Percentiles rank a stretch among this genome's conserved stretches.
These are phyloP conservation scores for Adansonia digitata DNA, from an alignment of 345 rosid species.

Conservation along the genomic window DNA sequence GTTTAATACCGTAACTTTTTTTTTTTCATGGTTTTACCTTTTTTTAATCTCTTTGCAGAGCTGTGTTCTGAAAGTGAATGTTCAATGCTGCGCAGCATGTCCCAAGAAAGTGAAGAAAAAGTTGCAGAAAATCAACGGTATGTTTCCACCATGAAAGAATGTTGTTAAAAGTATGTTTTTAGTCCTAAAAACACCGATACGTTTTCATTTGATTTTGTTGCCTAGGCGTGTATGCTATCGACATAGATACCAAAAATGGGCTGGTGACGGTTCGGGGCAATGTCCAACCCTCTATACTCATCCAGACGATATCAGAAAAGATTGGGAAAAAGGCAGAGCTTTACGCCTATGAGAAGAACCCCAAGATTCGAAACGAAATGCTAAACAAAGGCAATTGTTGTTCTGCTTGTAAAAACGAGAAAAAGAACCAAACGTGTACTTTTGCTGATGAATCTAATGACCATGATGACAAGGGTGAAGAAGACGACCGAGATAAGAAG, in stretches of 20 bases:
- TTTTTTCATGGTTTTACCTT: neutral
- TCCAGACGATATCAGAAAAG: neutral
- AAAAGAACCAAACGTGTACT: neutral
- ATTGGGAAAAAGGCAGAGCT: constrained; percentile 18
- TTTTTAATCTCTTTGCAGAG: constrained; percentile 3
- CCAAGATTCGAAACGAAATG: neutral
- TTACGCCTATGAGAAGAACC: constrained; percentile 14
- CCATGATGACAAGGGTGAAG: neutral
- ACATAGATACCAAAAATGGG: constrained; percentile 15
- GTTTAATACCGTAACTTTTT: neutral
- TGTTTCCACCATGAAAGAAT: neutral
- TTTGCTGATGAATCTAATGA: neutral
- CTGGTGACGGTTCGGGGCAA: constrained; percentile 15
- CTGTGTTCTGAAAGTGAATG: constrained; percentile 17
- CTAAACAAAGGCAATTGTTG: neutral
- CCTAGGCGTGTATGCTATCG: constrained; percentile 16
- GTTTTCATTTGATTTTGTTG: neutral
- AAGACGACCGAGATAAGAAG: neutral
- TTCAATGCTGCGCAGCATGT: constrained; percentile 7
- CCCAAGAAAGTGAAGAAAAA: constrained; percentile 17
- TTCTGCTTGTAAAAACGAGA: neutral
- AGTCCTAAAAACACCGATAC: neutral
- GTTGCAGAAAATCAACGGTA: constrained; percentile 26
- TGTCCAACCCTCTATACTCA: constrained; percentile 11
- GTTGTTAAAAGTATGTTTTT: neutral